Percentiles rank a stretch among this genome's conserved stretches.
These are phyloP conservation scores for Withania somnifera DNA, from an alignment of 305 asterid species.

Conservation along the genomic window DNA sequence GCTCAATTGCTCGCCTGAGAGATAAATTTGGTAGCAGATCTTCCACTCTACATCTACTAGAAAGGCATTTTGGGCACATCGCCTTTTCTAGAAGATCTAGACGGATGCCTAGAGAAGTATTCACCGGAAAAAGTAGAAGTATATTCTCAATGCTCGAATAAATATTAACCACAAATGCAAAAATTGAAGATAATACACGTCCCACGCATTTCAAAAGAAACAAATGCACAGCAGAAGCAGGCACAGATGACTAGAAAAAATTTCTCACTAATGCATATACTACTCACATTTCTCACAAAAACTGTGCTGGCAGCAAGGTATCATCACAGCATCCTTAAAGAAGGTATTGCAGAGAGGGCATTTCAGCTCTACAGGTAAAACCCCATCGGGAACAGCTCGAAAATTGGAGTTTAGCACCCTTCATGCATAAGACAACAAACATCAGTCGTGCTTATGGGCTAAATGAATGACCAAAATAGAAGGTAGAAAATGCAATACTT, in stretches of 20 bases:
- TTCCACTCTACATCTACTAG: constrained; percentile 44
- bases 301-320: constrained; percentile 96
- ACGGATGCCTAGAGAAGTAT: constrained; percentile 45
- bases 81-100: constrained; percentile 49
- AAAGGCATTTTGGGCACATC: constrained; percentile 73
- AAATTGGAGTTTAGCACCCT: constrained; percentile 30
- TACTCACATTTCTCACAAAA: constrained; percentile 83
- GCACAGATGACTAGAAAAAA: neutral
- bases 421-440: constrained; percentile 8
- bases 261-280: constrained; percentile 11
- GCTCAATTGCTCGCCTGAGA: constrained; percentile 58
- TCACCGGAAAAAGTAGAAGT: neutral
- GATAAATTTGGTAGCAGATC: constrained; percentile 78
- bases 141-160: neutral
- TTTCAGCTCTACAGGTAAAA: constrained; percentile 57
- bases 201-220: neutral
- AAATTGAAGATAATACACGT: neutral
- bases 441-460: constrained; percentile 17
- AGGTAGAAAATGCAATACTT: constrained; percentile 24
- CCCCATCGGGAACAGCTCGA: constrained; percentile 26
- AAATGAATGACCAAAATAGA: neutral
- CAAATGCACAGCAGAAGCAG: neutral
- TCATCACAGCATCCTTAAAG: constrained; percentile 87
- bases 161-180: neutral
- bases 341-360: constrained; percentile 62